Base-by-base conservation (phyloP, 805 yeast genomes). In the Kuraishia borneana region DNA sequence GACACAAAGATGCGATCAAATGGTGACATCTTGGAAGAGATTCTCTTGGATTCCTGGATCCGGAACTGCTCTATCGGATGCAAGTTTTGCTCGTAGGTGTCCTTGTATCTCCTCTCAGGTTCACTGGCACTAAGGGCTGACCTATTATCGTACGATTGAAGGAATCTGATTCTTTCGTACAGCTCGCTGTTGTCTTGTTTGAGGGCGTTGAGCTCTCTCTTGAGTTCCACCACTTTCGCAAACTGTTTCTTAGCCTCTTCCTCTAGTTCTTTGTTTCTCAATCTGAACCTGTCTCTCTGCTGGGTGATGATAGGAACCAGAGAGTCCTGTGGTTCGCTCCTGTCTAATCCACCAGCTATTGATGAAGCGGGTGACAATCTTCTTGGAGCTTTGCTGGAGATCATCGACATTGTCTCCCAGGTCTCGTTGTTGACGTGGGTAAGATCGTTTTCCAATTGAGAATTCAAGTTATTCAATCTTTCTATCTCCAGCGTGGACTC, bases 221-320 rank as follows among this genome's bases (percentile, higher is more conserved):
- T 75, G 42, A 84, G 60, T 37, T 79, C 83, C 26, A 61, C 65
- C 19, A 79, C 64, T 26, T 65, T 63, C 16, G 58, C 51, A 34
- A 63, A 63, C 41, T 70, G 74, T 42, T 70, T 72, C 51, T 82
- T 76, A 26, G 78, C 47, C 46, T 85, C 94, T 36, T 81, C 81
- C 53, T 89, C 97, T 36, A 92, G 65, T 50, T 84, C 95, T 37
- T 70, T 72, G 47, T 81, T 84, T 36, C 85, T 69, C n/a, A 73
- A 69, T 46, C 94, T 76, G 63, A 88, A 87, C 41, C 98, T 65
- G 54, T 89, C 98, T 53, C 98, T 75, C 60, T 89, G 98, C 50
- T 89, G 88, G 10, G 96, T 87, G 20, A 92, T 74, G 35, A 89
- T 85, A 1, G 94, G 94, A 33, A 89, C 56, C 20, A 88, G 73